Conservation (phyloP, 2,329 filamentous ascomycete genomes). For the Geoglossum cookeanum region DNA sequence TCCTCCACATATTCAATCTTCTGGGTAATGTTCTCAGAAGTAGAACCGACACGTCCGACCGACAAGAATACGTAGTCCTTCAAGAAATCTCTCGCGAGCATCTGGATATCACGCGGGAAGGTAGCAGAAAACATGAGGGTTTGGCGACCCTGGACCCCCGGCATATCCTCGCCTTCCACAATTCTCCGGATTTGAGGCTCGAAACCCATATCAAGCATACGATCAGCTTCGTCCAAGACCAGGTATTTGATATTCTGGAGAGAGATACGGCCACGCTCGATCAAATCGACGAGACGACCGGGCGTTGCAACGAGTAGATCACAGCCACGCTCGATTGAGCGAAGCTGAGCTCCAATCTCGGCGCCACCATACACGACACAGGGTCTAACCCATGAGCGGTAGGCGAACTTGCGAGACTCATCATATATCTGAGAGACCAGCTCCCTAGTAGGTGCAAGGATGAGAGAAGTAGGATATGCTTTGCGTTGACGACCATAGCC, state of each 20-base stretch:
- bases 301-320: constrained; percentile 94
- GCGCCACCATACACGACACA: constrained; percentile 98
- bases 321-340: constrained; percentile 93
- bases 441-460: constrained; percentile 92
- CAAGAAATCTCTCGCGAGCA: constrained; percentile 95
- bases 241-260: constrained; percentile 98
- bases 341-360: constrained; percentile 93
- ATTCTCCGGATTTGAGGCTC: constrained; percentile 98
- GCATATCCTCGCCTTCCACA: constrained; percentile 98
- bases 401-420: constrained; percentile 92
- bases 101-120: constrained; percentile 97
- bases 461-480: constrained; percentile 89
- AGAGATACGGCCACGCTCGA: constrained; percentile 95
- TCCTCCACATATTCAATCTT: constrained; percentile 98
- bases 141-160: constrained; percentile 60
- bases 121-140: constrained; percentile 99
- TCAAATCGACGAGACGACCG: constrained; percentile 90
- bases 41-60: constrained; percentile 93
- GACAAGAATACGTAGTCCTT: constrained; percentile 99
- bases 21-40: constrained; percentile 99
- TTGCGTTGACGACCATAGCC: constrained; percentile 86
- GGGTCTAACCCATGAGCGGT: constrained; percentile 95
- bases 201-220: constrained; percentile 99
- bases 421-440: constrained; percentile 98
- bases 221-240: constrained; percentile 95